Evolutionary conservation across 345 rosid species (phyloP).

Genomic region (Combretum micranthum): DNA sequence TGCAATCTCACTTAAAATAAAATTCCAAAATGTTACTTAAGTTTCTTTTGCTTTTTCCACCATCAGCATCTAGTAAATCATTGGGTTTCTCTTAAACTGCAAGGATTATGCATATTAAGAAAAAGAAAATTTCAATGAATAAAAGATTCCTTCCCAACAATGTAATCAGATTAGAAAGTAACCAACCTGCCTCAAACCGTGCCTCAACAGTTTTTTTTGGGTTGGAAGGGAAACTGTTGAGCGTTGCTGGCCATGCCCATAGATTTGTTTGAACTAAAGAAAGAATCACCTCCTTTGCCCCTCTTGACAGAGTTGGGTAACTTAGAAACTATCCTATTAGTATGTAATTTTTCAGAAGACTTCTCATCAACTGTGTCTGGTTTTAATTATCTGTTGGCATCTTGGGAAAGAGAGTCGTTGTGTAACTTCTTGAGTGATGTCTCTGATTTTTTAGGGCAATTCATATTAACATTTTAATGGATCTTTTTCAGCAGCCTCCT

Average conservation of each 20-base stretch:
- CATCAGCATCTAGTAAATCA: slow-evolving; percentile 84
- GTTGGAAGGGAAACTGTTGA: slow-evolving; percentile 41
- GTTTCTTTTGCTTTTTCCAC: slow-evolving; percentile 88
- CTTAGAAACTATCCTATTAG: slow-evolving; percentile 49
- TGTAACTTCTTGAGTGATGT: slow-evolving; percentile 20
- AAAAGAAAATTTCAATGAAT: slow-evolving; percentile 3
- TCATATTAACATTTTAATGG: slow-evolving; percentile 15
- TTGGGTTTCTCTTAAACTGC: slow-evolving; percentile 95
- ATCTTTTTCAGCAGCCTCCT: slow-evolving; percentile 33
- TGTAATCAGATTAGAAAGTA: slow-evolving; percentile 4
- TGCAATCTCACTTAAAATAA: too few relatives aligned
- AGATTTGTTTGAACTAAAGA: slow-evolving; percentile 40
- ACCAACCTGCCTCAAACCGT: slow-evolving; percentile 82
- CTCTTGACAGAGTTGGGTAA: slow-evolving; percentile 44
- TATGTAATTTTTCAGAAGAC: slow-evolving; percentile 41
- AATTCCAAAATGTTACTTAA: slow-evolving; percentile 31
- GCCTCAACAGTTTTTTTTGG: slow-evolving; percentile 52
- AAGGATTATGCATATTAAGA: slow-evolving; percentile 7
- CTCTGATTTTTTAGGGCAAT: slow-evolving; percentile 12
- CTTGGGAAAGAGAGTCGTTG: slow-evolving; percentile 34
- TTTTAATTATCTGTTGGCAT: slow-evolving; percentile 35
- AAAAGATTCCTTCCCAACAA: background rate
- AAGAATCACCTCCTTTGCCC: slow-evolving; percentile 35
- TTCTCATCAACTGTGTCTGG: slow-evolving; percentile 33
- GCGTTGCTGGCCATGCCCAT: slow-evolving; percentile 41